phyloP scores from a whole-genome alignment of 768 basidiomycete species.

The Tulasnella sp. region DNA sequence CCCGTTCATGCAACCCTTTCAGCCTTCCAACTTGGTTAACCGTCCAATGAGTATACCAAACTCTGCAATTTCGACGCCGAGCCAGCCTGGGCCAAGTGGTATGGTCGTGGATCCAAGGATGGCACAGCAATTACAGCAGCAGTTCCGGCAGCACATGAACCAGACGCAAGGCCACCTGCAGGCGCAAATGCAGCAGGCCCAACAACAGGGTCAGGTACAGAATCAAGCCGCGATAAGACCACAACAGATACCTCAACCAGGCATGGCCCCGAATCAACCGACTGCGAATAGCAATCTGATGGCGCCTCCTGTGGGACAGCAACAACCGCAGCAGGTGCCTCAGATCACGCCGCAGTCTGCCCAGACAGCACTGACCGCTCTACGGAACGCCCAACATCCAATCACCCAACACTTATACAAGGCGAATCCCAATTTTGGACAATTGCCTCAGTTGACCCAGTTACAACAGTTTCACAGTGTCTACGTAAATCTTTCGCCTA shows the following conservation, averaged over 20 bases:
- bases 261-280: background rate
- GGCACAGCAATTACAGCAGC: constrained; percentile 7
- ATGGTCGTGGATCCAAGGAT: constrained; percentile 7
- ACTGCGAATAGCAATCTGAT: background rate
- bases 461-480: constrained; percentile 6
- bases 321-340: background rate
- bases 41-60: too few species aligned
- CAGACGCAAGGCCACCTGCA: background rate
- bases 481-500: constrained; percentile 7
- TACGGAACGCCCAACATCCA: constrained; percentile 1
- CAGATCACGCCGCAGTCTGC: background rate
- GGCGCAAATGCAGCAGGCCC: constrained; percentile 6
- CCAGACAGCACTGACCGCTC: background rate
- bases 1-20: background rate
- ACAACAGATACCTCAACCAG: background rate
- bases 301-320: background rate
- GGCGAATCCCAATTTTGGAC: background rate
- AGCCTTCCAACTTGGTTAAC: background rate
- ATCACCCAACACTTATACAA: constrained; percentile 9
- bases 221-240: background rate
- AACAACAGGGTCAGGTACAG: background rate
- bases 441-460: background rate
- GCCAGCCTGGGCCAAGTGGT: background rate
- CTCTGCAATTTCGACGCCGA: too few species aligned
- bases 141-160: constrained; percentile 10